Evolutionary conservation across 768 basidiomycete genomes (phyloP).

Genomic region (Gelatoporia subvermispora): DNA sequence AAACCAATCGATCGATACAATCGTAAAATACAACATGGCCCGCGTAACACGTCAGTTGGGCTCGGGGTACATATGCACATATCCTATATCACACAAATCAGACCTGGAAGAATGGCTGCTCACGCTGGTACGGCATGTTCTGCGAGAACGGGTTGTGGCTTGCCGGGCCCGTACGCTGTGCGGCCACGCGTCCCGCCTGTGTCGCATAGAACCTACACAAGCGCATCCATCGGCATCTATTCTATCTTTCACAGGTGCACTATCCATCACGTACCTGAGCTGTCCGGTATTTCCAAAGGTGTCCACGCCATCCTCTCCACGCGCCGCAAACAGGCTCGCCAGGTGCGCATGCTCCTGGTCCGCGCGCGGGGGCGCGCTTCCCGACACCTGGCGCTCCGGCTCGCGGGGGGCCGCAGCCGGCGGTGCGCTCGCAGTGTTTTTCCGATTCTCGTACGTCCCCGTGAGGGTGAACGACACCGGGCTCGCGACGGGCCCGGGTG

Average conservation of each 20-base stretch:
- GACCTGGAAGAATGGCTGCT: no score
- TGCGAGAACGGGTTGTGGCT: slow-evolving; percentile 14
- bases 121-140: not conserved
- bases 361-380: slow-evolving; percentile 15
- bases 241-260: not conserved
- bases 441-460: slow-evolving; percentile 11
- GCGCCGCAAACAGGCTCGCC: slow-evolving; percentile 72
- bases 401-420: slow-evolving; percentile 20
- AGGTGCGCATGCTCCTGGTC: slow-evolving; percentile 68
- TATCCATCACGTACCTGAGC: slow-evolving; percentile 43
- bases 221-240: not conserved
- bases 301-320: slow-evolving; percentile 84
- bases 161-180: slow-evolving; percentile 17
- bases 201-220: slow-evolving; percentile 13
- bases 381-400: not conserved
- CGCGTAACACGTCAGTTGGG: no score
- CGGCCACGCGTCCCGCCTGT: slow-evolving; percentile 16
- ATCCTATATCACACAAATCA: no score
- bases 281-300: slow-evolving; percentile 86
- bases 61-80: no score
- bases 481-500: slow-evolving; percentile 9
- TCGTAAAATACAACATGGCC: no score
- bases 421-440: slow-evolving; percentile 4
- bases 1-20: no score
- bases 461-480: slow-evolving; percentile 13